Evolutionary conservation across 805 yeast species (phyloP).

Genomic region (Candida ovalis): DNA sequence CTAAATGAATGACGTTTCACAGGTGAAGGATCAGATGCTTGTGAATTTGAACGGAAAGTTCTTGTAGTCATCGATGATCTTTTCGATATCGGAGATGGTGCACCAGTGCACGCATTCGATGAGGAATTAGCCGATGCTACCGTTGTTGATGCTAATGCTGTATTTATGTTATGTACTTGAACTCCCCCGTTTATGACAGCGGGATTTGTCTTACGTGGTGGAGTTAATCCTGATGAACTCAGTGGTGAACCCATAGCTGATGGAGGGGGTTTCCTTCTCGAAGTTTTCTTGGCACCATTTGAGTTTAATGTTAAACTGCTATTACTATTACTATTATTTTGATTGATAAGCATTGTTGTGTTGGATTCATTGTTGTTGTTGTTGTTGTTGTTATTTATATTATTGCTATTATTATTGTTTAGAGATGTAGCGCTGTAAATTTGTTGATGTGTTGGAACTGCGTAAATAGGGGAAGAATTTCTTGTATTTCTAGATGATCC

Average conservation of each 20-base stretch:
- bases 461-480: conserved; percentile 18
- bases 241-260: not conserved
- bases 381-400: not conserved
- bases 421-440: not conserved
- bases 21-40: conserved; percentile 25
- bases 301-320: not conserved
- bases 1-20: conserved; percentile 11
- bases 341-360: not conserved
- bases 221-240: not conserved
- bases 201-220: not conserved
- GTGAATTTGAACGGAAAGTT: conserved; percentile 31
- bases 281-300: not conserved
- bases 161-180: not conserved
- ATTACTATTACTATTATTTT: not conserved
- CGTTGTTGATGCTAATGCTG: not conserved
- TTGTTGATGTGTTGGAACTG: not conserved
- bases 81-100: not conserved
- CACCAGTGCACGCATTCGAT: not conserved
- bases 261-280: conserved; percentile 1
- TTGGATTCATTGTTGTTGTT: not conserved
- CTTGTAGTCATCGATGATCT: conserved; percentile 30
- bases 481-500: conserved; percentile 15
- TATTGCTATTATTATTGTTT: not conserved
- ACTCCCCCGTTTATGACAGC: not conserved
- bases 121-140: not conserved